Percentiles rank a stretch among this genome's conserved stretches.
Evolutionary conservation across 768 basidiomycete genomes (phyloP).

Genomic region (Tylopilus sp.): DNA sequence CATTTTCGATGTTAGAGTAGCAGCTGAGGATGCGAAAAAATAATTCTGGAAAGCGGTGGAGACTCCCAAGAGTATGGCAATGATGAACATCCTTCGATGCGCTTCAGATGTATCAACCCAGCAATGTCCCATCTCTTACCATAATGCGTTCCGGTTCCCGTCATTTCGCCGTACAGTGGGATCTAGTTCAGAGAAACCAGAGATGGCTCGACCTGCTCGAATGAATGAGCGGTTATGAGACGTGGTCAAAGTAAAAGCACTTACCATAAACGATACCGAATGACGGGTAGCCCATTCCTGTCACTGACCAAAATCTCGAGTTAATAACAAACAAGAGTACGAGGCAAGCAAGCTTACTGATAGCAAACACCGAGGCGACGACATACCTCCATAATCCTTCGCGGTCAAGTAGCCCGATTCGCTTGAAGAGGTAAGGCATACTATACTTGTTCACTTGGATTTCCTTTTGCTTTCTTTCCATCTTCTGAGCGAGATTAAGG

Average conservation of each 20-base stretch:
- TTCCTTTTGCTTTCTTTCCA: slow-evolving; percentile 31
- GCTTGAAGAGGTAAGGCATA: slow-evolving; percentile 60
- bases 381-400: slow-evolving; percentile 58
- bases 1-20: slow-evolving; percentile 65
- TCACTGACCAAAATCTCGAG: slow-evolving; percentile 18
- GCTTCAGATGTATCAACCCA: slow-evolving; percentile 11
- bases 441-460: slow-evolving; percentile 37
- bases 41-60: slow-evolving; percentile 68
- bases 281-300: slow-evolving; percentile 68
- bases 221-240: neutral
- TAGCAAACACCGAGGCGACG: slow-evolving; percentile 54
- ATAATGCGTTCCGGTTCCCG: slow-evolving; percentile 72
- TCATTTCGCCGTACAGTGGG: slow-evolving; percentile 42
- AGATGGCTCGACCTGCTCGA: slow-evolving; percentile 49
- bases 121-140: slow-evolving; percentile 33
- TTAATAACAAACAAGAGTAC: neutral
- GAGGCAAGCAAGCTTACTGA: slow-evolving; percentile 26
- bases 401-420: slow-evolving; percentile 64
- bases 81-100: slow-evolving; percentile 67
- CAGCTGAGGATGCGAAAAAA: slow-evolving; percentile 65
- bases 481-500: slow-evolving; percentile 59
- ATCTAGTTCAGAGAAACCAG: slow-evolving; percentile 47
- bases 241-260: neutral
- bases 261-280: slow-evolving; percentile 65
- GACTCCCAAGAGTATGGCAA: slow-evolving; percentile 63